A percentile compares a stretch with the other conserved stretches of the same genome.
phyloP scores from a whole-genome alignment of 2,329 filamentous ascomycete species.

The Nemania diffusa region DNA sequence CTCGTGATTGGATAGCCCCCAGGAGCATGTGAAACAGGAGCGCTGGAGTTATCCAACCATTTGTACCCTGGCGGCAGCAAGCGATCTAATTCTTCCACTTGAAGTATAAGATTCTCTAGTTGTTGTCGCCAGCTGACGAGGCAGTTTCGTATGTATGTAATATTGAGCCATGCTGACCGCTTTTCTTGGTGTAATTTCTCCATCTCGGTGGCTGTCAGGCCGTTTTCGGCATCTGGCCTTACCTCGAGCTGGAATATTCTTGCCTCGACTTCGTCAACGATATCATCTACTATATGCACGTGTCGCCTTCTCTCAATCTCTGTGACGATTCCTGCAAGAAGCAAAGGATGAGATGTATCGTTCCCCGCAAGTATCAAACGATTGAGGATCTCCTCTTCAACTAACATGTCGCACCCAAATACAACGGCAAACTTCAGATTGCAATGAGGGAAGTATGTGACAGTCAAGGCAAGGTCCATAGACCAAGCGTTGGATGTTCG shows the following conservation, averaged over 20 bases:
- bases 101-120: neutral
- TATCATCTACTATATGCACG: neutral
- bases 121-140: neutral
- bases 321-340: neutral
- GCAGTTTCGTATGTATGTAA: neutral
- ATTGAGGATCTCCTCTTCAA: neutral
- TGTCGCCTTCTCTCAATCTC: slow-evolving; percentile 7
- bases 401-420: neutral
- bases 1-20: too few species aligned
- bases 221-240: neutral
- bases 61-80: neutral
- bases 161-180: neutral
- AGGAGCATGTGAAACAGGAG: too few species aligned
- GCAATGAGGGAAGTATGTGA: neutral
- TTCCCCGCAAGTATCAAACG: neutral
- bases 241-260: neutral
- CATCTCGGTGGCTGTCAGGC: neutral
- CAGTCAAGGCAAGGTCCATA: neutral
- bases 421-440: neutral
- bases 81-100: neutral
- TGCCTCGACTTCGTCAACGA: slow-evolving; percentile 3
- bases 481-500: neutral
- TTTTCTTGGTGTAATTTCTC: neutral
- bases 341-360: neutral
- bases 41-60: neutral